Evolutionary conservation across 1,284 basidiomycete genomes (phyloP).

Genomic region (Boletus smithii): DNA sequence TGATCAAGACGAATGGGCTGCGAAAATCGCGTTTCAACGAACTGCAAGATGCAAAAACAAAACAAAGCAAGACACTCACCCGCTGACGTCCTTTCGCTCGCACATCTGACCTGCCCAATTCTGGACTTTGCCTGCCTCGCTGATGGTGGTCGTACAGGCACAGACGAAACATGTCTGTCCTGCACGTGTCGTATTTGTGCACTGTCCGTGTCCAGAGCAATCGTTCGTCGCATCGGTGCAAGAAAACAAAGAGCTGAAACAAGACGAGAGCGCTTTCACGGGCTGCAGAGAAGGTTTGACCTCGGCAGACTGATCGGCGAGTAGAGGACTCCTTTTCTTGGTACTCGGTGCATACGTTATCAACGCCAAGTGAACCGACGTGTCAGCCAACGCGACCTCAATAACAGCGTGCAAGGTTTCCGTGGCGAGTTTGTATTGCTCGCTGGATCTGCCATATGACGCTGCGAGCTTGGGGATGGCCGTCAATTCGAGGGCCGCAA

Average conservation of each 20-base stretch:
- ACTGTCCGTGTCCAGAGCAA: slow-evolving; percentile 71
- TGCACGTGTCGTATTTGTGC: slow-evolving; percentile 55
- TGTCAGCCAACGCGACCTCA: slow-evolving; percentile 37
- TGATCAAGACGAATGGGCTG: slow-evolving; percentile 70
- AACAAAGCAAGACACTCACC: slow-evolving; percentile 44
- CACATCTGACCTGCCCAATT: slow-evolving; percentile 72
- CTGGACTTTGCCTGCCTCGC: slow-evolving; percentile 50
- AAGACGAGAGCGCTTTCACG: slow-evolving; percentile 60
- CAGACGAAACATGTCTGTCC: slow-evolving; percentile 74
- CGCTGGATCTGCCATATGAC: slow-evolving; percentile 48
- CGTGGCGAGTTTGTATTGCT: slow-evolving; percentile 49
- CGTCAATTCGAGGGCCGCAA: slow-evolving; percentile 60
- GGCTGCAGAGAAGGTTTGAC: slow-evolving; percentile 37
- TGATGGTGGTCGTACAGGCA: slow-evolving; percentile 54
- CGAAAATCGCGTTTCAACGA: slow-evolving; percentile 2
- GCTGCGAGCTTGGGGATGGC: slow-evolving; percentile 47
- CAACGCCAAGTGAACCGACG: slow-evolving; percentile 49
- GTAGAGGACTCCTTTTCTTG: slow-evolving; percentile 37
- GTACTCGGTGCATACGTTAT: slow-evolving; percentile 42
- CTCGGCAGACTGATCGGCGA: slow-evolving; percentile 47
- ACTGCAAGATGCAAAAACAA: neutral
- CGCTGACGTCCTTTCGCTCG: slow-evolving; percentile 74
- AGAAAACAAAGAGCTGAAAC: slow-evolving; percentile 50
- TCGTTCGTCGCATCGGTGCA: slow-evolving; percentile 61
- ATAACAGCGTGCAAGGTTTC: slow-evolving; percentile 45